Evolutionary conservation across 352 stramenopile species (phyloP).

Genomic region (Aphanomyces cochlioides): DNA sequence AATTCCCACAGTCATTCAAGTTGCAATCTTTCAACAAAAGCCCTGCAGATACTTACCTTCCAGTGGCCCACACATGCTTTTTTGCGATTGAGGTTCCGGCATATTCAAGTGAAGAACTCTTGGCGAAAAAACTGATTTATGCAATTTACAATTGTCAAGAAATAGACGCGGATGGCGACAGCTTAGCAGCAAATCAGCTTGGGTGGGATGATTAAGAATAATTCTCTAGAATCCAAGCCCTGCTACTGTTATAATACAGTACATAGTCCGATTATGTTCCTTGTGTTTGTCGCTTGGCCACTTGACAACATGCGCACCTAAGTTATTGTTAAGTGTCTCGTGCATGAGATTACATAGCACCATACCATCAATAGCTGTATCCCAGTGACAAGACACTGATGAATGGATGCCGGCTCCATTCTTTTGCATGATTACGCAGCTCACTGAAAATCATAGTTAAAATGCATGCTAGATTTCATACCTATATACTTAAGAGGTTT

Average conservation of each 20-base stretch:
- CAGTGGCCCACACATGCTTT: slow-evolving; percentile 98
- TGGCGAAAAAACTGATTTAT: slow-evolving; percentile 81
- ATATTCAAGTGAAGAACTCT: slow-evolving; percentile 85
- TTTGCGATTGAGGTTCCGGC: slow-evolving; percentile 94
- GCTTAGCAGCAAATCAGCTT: slow-evolving; percentile 71
- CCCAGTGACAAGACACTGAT: slow-evolving; percentile 87
- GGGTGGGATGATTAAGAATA: slow-evolving; percentile 63
- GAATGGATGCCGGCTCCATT: slow-evolving; percentile 89
- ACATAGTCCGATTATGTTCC: slow-evolving; percentile 86
- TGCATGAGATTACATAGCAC: background rate
- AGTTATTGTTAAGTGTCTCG: background rate
- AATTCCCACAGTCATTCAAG: slow-evolving; percentile 91
- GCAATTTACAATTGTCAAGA: slow-evolving; percentile 93
- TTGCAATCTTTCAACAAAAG: slow-evolving; percentile 82
- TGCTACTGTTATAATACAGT: slow-evolving; percentile 85
- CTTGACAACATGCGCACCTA: slow-evolving; percentile 77
- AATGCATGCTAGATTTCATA: slow-evolving; percentile 28
- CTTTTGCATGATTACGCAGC: slow-evolving; percentile 91
- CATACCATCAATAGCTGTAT: slow-evolving; percentile 85
- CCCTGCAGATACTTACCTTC: slow-evolving; percentile 84
- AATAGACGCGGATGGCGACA: slow-evolving; percentile 87
- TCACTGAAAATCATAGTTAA: slow-evolving; percentile 48
- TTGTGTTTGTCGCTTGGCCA: slow-evolving; percentile 89
- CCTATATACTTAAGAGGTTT: slow-evolving; percentile 92
- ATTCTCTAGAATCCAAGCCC: slow-evolving; percentile 69